phyloP scores from a whole-genome alignment of 129 eudicot genomes.

The Pulicaria dysenterica region DNA sequence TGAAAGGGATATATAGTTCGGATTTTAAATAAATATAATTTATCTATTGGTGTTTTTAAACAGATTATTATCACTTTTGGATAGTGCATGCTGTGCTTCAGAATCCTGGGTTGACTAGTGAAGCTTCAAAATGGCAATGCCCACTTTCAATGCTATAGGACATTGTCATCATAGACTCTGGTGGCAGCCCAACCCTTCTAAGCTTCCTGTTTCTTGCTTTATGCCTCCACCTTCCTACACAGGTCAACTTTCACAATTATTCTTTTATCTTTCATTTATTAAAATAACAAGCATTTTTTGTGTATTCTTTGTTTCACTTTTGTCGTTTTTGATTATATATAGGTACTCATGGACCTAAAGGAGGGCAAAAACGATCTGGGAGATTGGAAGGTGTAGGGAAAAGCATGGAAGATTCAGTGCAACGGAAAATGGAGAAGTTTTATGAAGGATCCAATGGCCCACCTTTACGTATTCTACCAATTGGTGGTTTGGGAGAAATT shows the following conservation, averaged over 20 bases:
- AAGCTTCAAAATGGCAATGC: slow-evolving; percentile 40
- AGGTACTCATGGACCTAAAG: slow-evolving; percentile 57
- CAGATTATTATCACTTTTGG: neutral
- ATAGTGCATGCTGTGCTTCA: neutral
- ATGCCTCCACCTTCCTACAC: slow-evolving; percentile 37
- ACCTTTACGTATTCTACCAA: slow-evolving; percentile 88
- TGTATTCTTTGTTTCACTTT: neutral
- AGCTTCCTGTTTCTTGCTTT: slow-evolving; percentile 42
- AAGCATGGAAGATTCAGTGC: slow-evolving; percentile 96
- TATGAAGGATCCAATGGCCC: slow-evolving; percentile 96
- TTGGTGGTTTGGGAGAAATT: slow-evolving; percentile 97
- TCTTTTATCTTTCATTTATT: neutral
- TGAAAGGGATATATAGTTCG: slow-evolving; percentile 1
- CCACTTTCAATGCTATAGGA: slow-evolving; percentile 34
- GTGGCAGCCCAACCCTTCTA: slow-evolving; percentile 42
- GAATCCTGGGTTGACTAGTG: slow-evolving; percentile 28
- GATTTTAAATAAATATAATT: neutral
- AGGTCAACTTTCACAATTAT: slow-evolving; percentile 16
- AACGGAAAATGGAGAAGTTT: slow-evolving; percentile 93
- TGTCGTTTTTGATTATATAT: neutral
- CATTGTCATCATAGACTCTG: slow-evolving; percentile 39
- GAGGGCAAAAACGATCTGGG: slow-evolving; percentile 52
- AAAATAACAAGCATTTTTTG: neutral
- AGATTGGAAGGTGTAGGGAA: slow-evolving; percentile 83
- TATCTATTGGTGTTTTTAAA: neutral